Evolutionary conservation across 2,329 filamentous ascomycete species (phyloP), one percentile per base, ranked within the genome.

Genomic region (Dothidotthia symphoricarpi): DNA sequence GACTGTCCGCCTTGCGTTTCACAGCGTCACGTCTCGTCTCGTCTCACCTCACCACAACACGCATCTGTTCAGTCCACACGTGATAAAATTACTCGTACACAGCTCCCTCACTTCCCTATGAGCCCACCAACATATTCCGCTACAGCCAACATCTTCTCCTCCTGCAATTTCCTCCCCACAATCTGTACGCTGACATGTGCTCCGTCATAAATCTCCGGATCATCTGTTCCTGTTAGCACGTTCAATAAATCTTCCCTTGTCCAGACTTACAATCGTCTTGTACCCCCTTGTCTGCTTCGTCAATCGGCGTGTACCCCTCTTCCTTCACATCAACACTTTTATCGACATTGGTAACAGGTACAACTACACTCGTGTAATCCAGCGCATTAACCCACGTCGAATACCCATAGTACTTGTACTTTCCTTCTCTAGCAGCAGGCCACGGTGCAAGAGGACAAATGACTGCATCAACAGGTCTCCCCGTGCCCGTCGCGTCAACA

Each of bases 131-230:
- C 46, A 41, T 57, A 50, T 28, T 66, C 63, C 0, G 64, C 64
- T 28, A 69, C 49, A 8, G 59, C 64, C 28, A 69, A 34, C 29
- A 67, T 64, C 47, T 66, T 66, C 50, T 69, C 67, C 39, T 69
- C 67, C 16, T 68, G 58, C 16, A 68, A 26, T 19, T 61, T 56
- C 14, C 64, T 45, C 2, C 65, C 66, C 2, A 69, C 61, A 24
- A 69, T 33, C 31, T 69, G 66, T 34, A 69, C 7, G 25, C 52
- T 44, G 0, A 68, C 59, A 45, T 66, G 66, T 3, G 66, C 63
- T 1, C 65, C 67, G 24, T 68, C 52, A 24, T 66, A 70, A 1
- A 68, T 60, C 17, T 64, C 57, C 0, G 67, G 61, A 37, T 70
- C 66, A 43, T 70, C 66, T 69, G 28, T 24, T 7, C 6, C 27